Conservation (phyloP, 805 yeast species). For the Kluyveromyces nonfermentans region DNA sequence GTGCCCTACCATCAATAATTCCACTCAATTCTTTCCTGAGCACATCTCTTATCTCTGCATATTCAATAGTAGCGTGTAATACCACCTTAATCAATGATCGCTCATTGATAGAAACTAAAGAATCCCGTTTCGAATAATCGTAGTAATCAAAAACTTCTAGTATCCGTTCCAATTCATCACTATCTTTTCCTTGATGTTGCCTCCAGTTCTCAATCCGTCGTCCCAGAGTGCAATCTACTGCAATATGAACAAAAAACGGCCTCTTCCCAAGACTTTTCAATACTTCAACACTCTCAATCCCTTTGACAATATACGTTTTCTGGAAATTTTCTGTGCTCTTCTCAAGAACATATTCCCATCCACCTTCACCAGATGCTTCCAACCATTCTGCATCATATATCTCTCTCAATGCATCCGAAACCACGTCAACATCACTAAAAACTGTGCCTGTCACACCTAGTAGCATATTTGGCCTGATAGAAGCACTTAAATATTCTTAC, state of each 20-base stretch:
- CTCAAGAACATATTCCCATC: constrained; percentile 33
- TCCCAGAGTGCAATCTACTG: constrained; percentile 62
- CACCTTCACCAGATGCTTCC: constrained; percentile 6
- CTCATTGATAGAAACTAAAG: background rate
- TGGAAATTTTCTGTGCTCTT: constrained; percentile 62
- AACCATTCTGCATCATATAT: constrained; percentile 15
- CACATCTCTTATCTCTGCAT: background rate
- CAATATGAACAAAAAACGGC: constrained; percentile 76
- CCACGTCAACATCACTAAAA: constrained; percentile 17
- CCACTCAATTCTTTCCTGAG: background rate
- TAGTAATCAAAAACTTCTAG: constrained; percentile 24
- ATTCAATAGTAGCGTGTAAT: background rate
- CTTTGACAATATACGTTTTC: constrained; percentile 47
- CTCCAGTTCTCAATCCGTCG: constrained; percentile 29
- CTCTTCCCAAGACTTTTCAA: constrained; percentile 47
- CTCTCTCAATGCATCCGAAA: constrained; percentile 12
- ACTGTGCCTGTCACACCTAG: constrained; percentile 24
- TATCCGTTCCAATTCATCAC: constrained; percentile 29
- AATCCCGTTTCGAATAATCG: background rate
- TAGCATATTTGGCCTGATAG: constrained; percentile 17
- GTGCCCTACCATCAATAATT: background rate
- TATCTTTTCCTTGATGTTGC: background rate
- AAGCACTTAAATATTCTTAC: too few species aligned
- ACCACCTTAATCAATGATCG: constrained; percentile 2
- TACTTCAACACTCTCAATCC: constrained; percentile 35